phyloP scores from a whole-genome alignment of 1,139 yeast genomes.

The Suhomyces ambrosiae region DNA sequence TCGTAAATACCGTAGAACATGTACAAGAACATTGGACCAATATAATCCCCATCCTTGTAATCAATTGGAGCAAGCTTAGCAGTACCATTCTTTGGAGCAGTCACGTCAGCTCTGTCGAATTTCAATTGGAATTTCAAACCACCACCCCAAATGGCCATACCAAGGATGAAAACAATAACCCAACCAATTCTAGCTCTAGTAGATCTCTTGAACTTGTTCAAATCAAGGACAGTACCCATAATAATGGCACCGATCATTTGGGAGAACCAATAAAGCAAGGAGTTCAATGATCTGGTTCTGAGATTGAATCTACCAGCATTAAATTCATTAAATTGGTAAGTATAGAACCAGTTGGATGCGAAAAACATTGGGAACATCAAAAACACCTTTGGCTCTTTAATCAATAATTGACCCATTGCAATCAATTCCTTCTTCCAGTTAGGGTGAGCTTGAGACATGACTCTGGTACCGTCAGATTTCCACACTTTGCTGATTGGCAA shows the following conservation, averaged over 20 bases:
- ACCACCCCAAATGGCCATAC: slow-evolving; percentile 63
- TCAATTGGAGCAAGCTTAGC: slow-evolving; percentile 37
- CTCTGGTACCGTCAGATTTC: slow-evolving; percentile 55
- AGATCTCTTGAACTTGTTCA: slow-evolving; percentile 41
- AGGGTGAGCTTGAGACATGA: slow-evolving; percentile 48
- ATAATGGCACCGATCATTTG: slow-evolving; percentile 60
- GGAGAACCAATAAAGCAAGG: slow-evolving; percentile 60
- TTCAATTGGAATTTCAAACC: slow-evolving; percentile 55
- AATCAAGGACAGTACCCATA: slow-evolving; percentile 53
- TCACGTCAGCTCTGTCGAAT: slow-evolving; percentile 45
- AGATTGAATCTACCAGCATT: slow-evolving; percentile 59
- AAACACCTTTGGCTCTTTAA: slow-evolving; percentile 48
- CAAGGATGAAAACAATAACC: slow-evolving; percentile 40
- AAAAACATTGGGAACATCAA: slow-evolving; percentile 62
- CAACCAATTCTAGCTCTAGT: slow-evolving; percentile 52
- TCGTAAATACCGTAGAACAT: slow-evolving; percentile 62
- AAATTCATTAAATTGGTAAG: slow-evolving; percentile 62
- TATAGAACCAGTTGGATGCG: slow-evolving; percentile 66
- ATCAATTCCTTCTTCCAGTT: slow-evolving; percentile 49
- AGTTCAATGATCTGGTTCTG: slow-evolving; percentile 62
- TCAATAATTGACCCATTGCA: slow-evolving; percentile 43
- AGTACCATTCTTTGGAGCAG: slow-evolving; percentile 6
- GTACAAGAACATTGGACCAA: slow-evolving; percentile 64
- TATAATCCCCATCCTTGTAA: slow-evolving; percentile 46
- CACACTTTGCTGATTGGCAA: slow-evolving; percentile 54